Base-by-base conservation (phyloP, 306 rosid species). In the Alnus rubra region DNA sequence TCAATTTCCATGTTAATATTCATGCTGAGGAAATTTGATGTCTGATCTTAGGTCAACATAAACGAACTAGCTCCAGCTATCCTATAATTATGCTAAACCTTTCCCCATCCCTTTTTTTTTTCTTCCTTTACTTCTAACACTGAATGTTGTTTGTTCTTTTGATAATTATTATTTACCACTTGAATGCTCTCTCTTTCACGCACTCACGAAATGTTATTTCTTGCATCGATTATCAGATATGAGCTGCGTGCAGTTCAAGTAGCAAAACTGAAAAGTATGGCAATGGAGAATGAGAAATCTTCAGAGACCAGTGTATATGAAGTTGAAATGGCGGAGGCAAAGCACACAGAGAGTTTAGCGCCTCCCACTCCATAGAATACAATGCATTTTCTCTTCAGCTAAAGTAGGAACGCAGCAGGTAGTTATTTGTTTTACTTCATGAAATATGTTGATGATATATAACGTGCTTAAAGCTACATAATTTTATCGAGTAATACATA, bases 321-420 rank as follows among this genome's bases (percentile, higher is more conserved):
- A 88, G 92, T 94, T 60, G 97, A 94, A 83, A 94, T 94, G 97
- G 69, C 93, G 35, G 97, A 94, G 80, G 78, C 91, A 53, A 92
- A 84, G 73, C 87, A 67, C 51, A 80, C 63, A 59, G 81, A 60
- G 77, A 51, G 73, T 76, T 31, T 67, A 13, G 86, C 76, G 77
- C 79, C 88, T 51, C 76, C 85, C 76, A 84, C 79, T 18, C 81
- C 88, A 28, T 78, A 89, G 88, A 81, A 70, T 28, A 71, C 77
- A 74, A 75, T 76, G 51, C 42, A 12, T 48, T 60, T 51, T 60
- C 62, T 37, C 35, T 76, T 81, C 47, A 35, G 47, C 18, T 47
- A 69, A 16, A 42, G 48, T 49, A 30, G 71, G 69, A 49, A 72
- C n/a, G 31, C 33, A 47, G 44, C 23, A 45, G 53, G 28, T 69